Percentiles rank a stretch among this genome's conserved stretches.
phyloP scores from a whole-genome alignment of 306 rosid genomes.

The Potentilla sterilis region DNA sequence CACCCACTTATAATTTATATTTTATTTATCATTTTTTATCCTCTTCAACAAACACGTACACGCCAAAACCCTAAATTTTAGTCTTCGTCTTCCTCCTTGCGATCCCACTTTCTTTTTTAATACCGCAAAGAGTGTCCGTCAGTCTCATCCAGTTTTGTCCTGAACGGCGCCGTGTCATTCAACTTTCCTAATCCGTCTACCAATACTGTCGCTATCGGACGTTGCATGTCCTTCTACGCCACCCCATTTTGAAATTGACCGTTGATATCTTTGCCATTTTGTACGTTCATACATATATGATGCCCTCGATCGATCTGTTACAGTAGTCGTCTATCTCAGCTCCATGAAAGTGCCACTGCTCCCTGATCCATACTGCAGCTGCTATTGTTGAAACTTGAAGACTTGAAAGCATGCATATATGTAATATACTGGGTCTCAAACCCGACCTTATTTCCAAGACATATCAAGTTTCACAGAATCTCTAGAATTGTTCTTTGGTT shows the following conservation, averaged over 20 bases:
- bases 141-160: conserved; percentile 22
- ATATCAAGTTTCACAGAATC: not conserved
- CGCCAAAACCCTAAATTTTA: conserved; percentile 1
- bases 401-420: not conserved
- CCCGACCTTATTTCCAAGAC: not conserved
- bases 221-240: conserved; percentile 29
- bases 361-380: not conserved
- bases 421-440: not conserved
- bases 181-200: conserved; percentile 26
- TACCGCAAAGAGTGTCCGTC: not conserved
- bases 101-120: not conserved
- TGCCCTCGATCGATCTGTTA: too few relatives aligned
- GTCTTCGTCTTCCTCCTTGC: not conserved
- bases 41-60: too few relatives aligned
- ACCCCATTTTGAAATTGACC: conserved; percentile 17
- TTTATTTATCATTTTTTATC: too few relatives aligned
- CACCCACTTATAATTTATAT: too few relatives aligned
- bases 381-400: not conserved
- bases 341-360: not conserved
- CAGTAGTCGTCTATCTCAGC: too few relatives aligned
- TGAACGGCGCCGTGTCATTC: conserved; percentile 28
- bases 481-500: not conserved
- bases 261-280: conserved; percentile 2
- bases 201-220: conserved; percentile 18
- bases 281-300: not conserved